Percentiles rank a stretch among this genome's conserved stretches.
phyloP scores from a whole-genome alignment of 1,284 basidiomycete species.

The Moniliophthora roreri region DNA sequence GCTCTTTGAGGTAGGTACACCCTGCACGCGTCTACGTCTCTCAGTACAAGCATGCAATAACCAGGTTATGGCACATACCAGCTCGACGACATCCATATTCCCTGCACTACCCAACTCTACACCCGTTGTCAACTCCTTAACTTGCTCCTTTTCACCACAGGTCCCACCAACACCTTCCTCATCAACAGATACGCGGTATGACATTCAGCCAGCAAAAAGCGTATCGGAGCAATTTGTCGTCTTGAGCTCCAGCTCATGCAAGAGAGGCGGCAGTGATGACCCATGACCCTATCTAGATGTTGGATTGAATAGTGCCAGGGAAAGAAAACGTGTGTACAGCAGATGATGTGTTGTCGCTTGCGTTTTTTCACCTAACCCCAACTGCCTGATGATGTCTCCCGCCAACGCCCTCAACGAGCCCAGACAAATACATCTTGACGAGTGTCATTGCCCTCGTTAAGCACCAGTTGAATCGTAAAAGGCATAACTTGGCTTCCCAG shows the following conservation, averaged over 20 bases:
- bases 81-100: slow-evolving; percentile 84
- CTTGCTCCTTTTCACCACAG: slow-evolving; percentile 76
- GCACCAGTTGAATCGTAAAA: slow-evolving; percentile 93
- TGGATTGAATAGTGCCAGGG: slow-evolving; percentile 44
- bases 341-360: slow-evolving; percentile 71
- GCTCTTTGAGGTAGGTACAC: slow-evolving; percentile 86
- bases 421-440: slow-evolving; percentile 92
- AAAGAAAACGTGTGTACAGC: slow-evolving; percentile 84
- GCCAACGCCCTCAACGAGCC: slow-evolving; percentile 76
- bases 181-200: slow-evolving; percentile 79
- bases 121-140: slow-evolving; percentile 75
- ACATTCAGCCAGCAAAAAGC: slow-evolving; percentile 79
- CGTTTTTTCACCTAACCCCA: slow-evolving; percentile 79
- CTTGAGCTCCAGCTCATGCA: slow-evolving; percentile 83
- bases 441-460: slow-evolving; percentile 95
- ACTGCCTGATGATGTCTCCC: slow-evolving; percentile 69
- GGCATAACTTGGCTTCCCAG: slow-evolving; percentile 87
- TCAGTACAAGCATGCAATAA: slow-evolving; percentile 6
- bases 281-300: neutral
- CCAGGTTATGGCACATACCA: slow-evolving; percentile 67
- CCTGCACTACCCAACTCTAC: slow-evolving; percentile 76
- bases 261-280: slow-evolving; percentile 66
- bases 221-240: slow-evolving; percentile 74
- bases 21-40: slow-evolving; percentile 74
- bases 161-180: slow-evolving; percentile 69